Percentiles rank a stretch among this genome's conserved stretches.
These are phyloP conservation scores for Triticum urartu DNA, from an alignment of 176 grass and related monocot species.

Conservation along the genomic window DNA sequence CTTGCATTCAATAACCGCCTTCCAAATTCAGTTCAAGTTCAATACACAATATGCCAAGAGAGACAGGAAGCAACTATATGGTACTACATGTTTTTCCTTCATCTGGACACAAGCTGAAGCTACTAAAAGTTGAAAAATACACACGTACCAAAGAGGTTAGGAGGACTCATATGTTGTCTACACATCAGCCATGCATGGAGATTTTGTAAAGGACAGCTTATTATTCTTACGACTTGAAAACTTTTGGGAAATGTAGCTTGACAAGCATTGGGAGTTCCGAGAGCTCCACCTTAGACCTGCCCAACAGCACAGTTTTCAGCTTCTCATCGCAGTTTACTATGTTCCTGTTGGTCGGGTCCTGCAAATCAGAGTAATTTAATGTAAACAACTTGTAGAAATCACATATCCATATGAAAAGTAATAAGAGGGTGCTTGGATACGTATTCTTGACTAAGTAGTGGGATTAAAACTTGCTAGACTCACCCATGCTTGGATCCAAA, in stretches of 20 bases:
- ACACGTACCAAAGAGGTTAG: neutral
- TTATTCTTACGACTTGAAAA: constrained; percentile 1
- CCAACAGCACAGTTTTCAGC: constrained; percentile 79
- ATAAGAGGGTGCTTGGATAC: too few species aligned
- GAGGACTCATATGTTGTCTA: neutral
- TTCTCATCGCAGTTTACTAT: constrained; percentile 89
- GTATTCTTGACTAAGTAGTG: too few species aligned
- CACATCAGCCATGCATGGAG: neutral
- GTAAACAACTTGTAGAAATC: neutral
- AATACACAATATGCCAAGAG: neutral
- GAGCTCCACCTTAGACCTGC: constrained; percentile 72
- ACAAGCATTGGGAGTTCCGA: constrained; percentile 70
- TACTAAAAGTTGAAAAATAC: neutral
- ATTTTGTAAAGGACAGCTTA: neutral
- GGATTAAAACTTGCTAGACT: too few species aligned
- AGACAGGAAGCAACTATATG: too few species aligned
- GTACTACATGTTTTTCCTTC: neutral
- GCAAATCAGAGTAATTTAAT: constrained; percentile 37
- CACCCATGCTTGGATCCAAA: too few species aligned
- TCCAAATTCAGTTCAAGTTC: neutral
- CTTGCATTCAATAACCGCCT: constrained; percentile 30
- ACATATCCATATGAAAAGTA: neutral
- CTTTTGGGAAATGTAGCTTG: constrained; percentile 65
- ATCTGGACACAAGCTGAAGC: neutral
- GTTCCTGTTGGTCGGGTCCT: constrained; percentile 78